Percentiles rank a stretch among this genome's conserved stretches.
Conservation (phyloP, 257 asterid genomes). For the Fraxinus quadrangulata region DNA sequence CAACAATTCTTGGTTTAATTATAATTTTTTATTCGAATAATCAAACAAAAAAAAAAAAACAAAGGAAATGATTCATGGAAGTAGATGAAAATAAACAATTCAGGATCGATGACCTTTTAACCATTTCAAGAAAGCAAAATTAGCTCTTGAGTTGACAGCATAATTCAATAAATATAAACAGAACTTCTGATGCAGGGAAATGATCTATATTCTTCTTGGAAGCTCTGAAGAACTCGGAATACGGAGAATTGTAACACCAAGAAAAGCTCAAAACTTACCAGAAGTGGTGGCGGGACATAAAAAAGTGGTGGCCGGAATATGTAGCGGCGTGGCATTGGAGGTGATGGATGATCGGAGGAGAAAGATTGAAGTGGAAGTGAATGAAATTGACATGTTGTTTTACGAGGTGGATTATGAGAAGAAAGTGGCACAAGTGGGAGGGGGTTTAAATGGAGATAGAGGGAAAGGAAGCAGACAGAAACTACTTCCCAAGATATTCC, state of each 20-base stretch:
- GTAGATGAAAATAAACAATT: too few species aligned
- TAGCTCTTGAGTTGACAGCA: not conserved
- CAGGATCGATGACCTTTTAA: slow-evolving; percentile 2
- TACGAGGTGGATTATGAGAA: not conserved
- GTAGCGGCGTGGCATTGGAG: slow-evolving; percentile 1
- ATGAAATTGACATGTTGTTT: slow-evolving; percentile 26
- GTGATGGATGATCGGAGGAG: slow-evolving; percentile 28
- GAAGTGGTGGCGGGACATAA: slow-evolving; percentile 15
- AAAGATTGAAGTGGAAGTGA: slow-evolving; percentile 9
- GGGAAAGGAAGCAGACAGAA: slow-evolving; percentile 54
- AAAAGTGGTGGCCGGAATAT: not conserved
- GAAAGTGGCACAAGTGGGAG: not conserved
- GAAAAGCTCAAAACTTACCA: not conserved
- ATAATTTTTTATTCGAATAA: not conserved
- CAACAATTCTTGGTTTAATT: slow-evolving; percentile 13
- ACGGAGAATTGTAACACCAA: too few species aligned
- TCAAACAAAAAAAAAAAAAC: slow-evolving; percentile 6
- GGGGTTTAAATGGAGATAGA: slow-evolving; percentile 28
- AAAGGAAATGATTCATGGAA: not conserved
- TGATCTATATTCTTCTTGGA: too few species aligned
- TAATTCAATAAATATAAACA: not conserved
- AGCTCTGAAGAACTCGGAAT: too few species aligned
- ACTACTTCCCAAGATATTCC: slow-evolving; percentile 61
- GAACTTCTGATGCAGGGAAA: too few species aligned
- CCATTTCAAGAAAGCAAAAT: slow-evolving; percentile 4